phyloP scores from a whole-genome alignment of 352 stramenopile species.

The Phytophthora foliorum region DNA sequence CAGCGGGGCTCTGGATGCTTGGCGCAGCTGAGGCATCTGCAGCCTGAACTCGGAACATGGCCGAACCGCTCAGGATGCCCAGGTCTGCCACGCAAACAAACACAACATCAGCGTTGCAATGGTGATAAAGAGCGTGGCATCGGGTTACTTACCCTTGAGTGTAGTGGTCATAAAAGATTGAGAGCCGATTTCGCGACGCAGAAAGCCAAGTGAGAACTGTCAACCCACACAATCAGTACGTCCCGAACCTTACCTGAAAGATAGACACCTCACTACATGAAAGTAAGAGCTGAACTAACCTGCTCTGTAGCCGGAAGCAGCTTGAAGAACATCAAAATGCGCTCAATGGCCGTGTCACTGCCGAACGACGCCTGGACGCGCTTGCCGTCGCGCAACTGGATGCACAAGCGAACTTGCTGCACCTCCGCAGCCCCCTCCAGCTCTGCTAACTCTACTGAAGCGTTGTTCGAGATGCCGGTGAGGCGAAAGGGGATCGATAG shows the following conservation, averaged over 20 bases:
- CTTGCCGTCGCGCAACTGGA: conserved; percentile 82
- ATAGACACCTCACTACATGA: not conserved
- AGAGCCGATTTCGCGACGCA: conserved; percentile 74
- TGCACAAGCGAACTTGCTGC: conserved; percentile 81
- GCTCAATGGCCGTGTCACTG: conserved; percentile 61
- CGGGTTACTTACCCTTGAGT: conserved; percentile 58
- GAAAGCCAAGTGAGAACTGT: conserved; percentile 83
- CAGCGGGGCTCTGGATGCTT: conserved; percentile 2
- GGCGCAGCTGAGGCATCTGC: conserved; percentile 9
- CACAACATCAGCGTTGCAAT: conserved; percentile 1
- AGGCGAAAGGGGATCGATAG: conserved; percentile 88
- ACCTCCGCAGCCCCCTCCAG: conserved; percentile 38
- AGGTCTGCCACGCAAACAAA: conserved; percentile 53
- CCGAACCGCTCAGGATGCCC: conserved; percentile 82
- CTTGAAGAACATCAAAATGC: conserved; percentile 66
- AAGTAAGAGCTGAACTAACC: conserved; percentile 28
- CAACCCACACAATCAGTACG: conserved; percentile 17
- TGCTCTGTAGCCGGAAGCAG: conserved; percentile 55
- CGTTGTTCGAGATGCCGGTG: conserved; percentile 89
- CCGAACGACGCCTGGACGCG: conserved; percentile 75
- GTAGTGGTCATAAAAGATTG: conserved; percentile 67
- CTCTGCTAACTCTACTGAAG: conserved; percentile 70
- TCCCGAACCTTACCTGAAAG: no score
- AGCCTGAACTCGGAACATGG: conserved; percentile 83
- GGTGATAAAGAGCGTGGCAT: not conserved